A percentile compares a stretch with the other conserved stretches of the same genome.
Evolutionary conservation across 2,329 filamentous ascomycete species (phyloP).

Genomic region (Simplicillium aogashimaense): DNA sequence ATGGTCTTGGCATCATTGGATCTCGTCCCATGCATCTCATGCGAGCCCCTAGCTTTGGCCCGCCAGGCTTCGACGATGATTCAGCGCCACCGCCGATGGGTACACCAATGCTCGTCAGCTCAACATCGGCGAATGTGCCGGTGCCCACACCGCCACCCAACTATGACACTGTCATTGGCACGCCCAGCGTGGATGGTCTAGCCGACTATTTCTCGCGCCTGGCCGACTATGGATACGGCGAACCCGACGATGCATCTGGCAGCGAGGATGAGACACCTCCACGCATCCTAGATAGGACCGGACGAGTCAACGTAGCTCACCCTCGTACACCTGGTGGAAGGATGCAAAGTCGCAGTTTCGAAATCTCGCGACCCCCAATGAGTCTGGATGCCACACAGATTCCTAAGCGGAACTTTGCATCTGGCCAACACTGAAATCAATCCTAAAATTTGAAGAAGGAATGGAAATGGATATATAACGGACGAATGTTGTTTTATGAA

Average conservation of each 20-base stretch:
- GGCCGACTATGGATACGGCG: slow-evolving; percentile 54
- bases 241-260: slow-evolving; percentile 29
- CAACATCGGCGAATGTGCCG: slow-evolving; percentile 10
- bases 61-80: slow-evolving; percentile 78
- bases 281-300: slow-evolving; percentile 38
- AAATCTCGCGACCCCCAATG: slow-evolving; percentile 32
- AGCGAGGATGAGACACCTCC: slow-evolving; percentile 28
- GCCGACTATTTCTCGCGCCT: slow-evolving; percentile 83
- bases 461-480: no score
- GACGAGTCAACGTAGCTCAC: slow-evolving; percentile 48
- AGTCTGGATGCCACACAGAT: slow-evolving; percentile 1
- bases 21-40: slow-evolving; percentile 75
- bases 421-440: no score
- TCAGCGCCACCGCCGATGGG: slow-evolving; percentile 23
- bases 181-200: slow-evolving; percentile 55
- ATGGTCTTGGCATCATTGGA: slow-evolving; percentile 4
- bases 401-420: no score
- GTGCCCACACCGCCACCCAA: slow-evolving; percentile 73
- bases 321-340: slow-evolving; percentile 43
- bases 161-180: slow-evolving; percentile 71
- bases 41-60: slow-evolving; percentile 76
- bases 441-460: no score
- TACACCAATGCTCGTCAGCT: slow-evolving; percentile 12
- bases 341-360: slow-evolving; percentile 46
- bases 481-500: no score